Base-by-base conservation (phyloP, 2,329 filamentous ascomycete species). In the Pseudogymnoascus sp. region DNA sequence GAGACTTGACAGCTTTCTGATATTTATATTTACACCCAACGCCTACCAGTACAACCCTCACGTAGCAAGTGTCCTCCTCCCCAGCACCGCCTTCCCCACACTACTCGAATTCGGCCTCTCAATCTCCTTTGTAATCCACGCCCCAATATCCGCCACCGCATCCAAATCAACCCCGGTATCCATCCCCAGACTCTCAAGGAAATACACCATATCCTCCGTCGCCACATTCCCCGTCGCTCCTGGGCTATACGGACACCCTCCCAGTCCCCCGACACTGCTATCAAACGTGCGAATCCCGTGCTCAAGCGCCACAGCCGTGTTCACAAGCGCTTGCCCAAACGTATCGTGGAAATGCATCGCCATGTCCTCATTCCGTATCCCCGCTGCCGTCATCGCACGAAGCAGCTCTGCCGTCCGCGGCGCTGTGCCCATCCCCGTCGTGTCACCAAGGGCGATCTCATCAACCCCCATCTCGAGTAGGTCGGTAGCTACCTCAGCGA, bases 261-360 rank as follows among this genome's bases (percentile, higher is more conserved):
- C 91, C 0, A 96, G 79, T 0, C 91, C 91, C 2, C 85, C 89
- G 0, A 96, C 89, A 61, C 89, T 90, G 67, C 84, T 85, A 72
- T 96, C 91, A 72, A 96, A 95, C 0, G 84, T 89, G 33, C 89
- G 78, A 41, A 96, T 83, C 0, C 91, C 91, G 68, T 89, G 85
- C 72, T 91, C 88, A 31, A 95, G 82, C 38, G 88, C 87, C 0
- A 93, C 86, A 10, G 90, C 86, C 4, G 87, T 88, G 72, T 96
- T 96, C 6, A 91, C 88, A n/a, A 93, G 78, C 1, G 90, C 91
- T 77, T 92, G 89, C 1, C 90, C 91, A 72, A 92, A 93, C 1
- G 91, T 96, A 72, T 96, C 90, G 74, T 96, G 91, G 71, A 96
- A 93, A 75, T 96, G 91, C 77, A 93, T 86, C 0, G 90, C 90